A percentile compares a stretch with the other conserved stretches of the same genome.
These are phyloP conservation scores for Symbiodinium natans DNA, from an alignment of 73 alveolate species.

Conservation along the genomic window DNA sequence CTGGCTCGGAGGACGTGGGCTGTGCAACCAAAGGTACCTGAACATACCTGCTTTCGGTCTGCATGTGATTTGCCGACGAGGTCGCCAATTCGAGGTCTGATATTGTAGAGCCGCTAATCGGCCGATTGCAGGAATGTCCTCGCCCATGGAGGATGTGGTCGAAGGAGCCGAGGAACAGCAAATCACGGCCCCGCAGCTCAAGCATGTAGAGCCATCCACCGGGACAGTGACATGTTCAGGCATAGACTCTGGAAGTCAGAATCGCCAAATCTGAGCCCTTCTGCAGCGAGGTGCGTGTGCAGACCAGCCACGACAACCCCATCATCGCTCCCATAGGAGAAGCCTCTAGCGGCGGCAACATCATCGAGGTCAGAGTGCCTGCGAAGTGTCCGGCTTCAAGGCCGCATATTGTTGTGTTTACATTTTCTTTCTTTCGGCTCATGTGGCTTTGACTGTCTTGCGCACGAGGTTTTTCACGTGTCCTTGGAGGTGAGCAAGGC, in stretches of 20 bases:
- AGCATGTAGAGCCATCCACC: background rate
- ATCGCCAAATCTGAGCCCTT: too few species aligned
- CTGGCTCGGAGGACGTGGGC: too few species aligned
- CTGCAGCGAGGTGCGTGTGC: too few species aligned
- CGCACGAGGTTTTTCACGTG: background rate
- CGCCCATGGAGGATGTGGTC: background rate
- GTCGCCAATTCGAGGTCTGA: too few species aligned
- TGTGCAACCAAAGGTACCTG: too few species aligned
- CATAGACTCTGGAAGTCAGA: background rate
- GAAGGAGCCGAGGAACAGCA: background rate
- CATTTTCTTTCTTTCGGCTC: too few species aligned
- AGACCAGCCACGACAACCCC: background rate
- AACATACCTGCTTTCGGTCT: too few species aligned
- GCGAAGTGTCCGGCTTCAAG: background rate
- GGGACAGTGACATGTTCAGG: too few species aligned
- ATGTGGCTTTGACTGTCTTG: background rate
- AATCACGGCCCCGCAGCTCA: background rate
- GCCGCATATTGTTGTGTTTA: background rate
- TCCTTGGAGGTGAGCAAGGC: background rate
- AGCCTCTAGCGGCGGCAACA: background rate
- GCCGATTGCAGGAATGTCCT: background rate
- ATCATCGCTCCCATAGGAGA: too few species aligned
- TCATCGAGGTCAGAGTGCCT: background rate
- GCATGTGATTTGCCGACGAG: too few species aligned
- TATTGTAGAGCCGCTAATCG: too few species aligned